These are phyloP conservation scores for Cryphonectria parasitica DNA, from an alignment of 2,329 filamentous ascomycete species.

Conservation along the genomic window DNA sequence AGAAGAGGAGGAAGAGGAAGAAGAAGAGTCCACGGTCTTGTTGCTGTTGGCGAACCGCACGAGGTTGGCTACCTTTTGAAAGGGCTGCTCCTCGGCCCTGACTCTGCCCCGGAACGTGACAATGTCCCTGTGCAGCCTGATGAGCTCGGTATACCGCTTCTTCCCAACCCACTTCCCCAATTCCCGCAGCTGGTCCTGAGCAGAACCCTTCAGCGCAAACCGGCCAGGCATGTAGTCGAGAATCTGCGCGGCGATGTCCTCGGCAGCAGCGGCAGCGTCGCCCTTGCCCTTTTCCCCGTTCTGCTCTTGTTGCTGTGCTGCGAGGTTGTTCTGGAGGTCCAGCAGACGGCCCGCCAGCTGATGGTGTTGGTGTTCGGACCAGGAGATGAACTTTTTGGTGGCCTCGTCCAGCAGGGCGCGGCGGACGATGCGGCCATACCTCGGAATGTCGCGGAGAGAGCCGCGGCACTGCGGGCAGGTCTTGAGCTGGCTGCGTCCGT, in stretches of 20 bases:
- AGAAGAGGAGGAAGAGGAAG: neutral
- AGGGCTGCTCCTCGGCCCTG: slow-evolving; percentile 52
- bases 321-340: neutral
- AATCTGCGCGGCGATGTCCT: neutral
- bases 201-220: neutral
- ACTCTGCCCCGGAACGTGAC: slow-evolving; percentile 33
- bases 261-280: neutral
- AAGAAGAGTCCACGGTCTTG: slow-evolving; percentile 2
- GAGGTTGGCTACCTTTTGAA: slow-evolving; percentile 49
- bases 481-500: slow-evolving; percentile 44
- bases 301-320: no score
- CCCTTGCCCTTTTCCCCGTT: neutral
- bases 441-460: slow-evolving; percentile 57
- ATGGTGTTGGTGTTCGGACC: slow-evolving; percentile 45
- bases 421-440: slow-evolving; percentile 66
- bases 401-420: slow-evolving; percentile 64
- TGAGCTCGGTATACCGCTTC: slow-evolving; percentile 20
- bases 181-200: neutral
- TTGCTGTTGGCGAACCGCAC: slow-evolving; percentile 46
- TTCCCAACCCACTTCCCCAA: slow-evolving; percentile 23
- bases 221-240: neutral
- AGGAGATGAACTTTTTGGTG: slow-evolving; percentile 66
- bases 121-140: slow-evolving; percentile 32
- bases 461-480: slow-evolving; percentile 64
- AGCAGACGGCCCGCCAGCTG: slow-evolving; percentile 43